A percentile compares a stretch with the other conserved stretches of the same genome.
These are phyloP conservation scores for Vaccinium myrtillus DNA, from an alignment of 148 eudicot genomes.

Conservation along the genomic window DNA sequence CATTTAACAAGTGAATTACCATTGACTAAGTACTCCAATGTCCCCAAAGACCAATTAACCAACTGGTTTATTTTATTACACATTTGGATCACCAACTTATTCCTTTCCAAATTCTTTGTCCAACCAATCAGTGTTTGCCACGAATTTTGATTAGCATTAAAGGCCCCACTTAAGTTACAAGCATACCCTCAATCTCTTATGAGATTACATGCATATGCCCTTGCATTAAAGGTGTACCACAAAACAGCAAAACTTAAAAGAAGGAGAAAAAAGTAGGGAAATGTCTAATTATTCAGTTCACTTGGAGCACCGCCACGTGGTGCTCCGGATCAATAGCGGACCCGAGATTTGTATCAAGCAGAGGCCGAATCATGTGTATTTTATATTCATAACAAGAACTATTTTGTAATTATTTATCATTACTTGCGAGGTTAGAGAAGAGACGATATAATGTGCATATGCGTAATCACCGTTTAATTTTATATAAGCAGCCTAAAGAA, in stretches of 20 bases:
- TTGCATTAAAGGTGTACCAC: background rate
- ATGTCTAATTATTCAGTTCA: no score
- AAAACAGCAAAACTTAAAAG: background rate
- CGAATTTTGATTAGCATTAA: background rate
- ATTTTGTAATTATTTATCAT: no score
- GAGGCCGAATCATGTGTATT: no score
- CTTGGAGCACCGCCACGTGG: no score
- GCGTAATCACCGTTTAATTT: no score
- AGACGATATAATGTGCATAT: no score
- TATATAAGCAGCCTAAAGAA: no score
- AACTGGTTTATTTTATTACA: background rate
- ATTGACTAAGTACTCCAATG: background rate
- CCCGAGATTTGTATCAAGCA: no score
- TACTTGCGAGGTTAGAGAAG: no score
- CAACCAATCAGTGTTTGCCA: background rate
- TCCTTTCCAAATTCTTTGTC: background rate
- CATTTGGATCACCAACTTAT: background rate
- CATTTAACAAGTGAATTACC: background rate
- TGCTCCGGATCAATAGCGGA: no score
- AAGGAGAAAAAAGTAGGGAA: background rate
- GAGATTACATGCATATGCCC: background rate
- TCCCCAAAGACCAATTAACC: background rate
- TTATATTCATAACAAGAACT: no score
- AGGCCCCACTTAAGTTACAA: background rate
- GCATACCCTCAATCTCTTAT: background rate